Base-by-base conservation (phyloP, 73 alveolate species). In the Paramecium sonneborni region DNA sequence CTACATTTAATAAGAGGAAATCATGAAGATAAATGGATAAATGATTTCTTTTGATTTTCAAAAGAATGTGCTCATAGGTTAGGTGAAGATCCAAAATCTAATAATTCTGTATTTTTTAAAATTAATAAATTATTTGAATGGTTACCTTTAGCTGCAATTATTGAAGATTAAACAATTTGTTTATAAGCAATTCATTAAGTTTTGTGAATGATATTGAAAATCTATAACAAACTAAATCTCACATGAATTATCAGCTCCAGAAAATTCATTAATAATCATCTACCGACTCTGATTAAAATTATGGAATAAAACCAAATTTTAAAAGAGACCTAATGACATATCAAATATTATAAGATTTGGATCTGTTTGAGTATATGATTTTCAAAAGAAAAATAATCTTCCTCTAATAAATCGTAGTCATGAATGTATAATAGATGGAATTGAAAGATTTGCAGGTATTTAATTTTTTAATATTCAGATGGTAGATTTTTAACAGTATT, bases 361-460 rank as follows among this genome's bases (percentile, higher is more conserved):
- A 6, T 99, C 99, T 8, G 99, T 97, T 92, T 88, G 99, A 86
- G 99, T 97, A 38, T 96, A 97, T 76, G 94, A 94, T 87, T 98
- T 98, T 96, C 93, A 98, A 85, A 95, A 94, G 14, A 92, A 92
- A 85, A 98, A 98, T 92, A 93, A 96, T 67, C 96, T 97, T 68
- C 88, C 96, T 20, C 88, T 94, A 91, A 93, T 97, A 70, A 98
- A 98, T 84, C 94, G 98, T 26, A 99, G 99, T 6, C 99, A 98
- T 94, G 99, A 98, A 85, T 98, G 99, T 91, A 99, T 98, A 32
- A 98, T 98, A 99, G 99, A 97, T 94, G 99, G 99, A 41, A 98
- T 98, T 89, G 99, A 97, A 88, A 96, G 99, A 93, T 98, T 98
- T 93, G 99, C 99, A 46, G 99, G 88, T 76, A 24, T 3, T 0